A percentile compares a stretch with the other conserved stretches of the same genome.
Conservation (phyloP, 1,284 basidiomycete genomes). For the Golubevia pallescens region DNA sequence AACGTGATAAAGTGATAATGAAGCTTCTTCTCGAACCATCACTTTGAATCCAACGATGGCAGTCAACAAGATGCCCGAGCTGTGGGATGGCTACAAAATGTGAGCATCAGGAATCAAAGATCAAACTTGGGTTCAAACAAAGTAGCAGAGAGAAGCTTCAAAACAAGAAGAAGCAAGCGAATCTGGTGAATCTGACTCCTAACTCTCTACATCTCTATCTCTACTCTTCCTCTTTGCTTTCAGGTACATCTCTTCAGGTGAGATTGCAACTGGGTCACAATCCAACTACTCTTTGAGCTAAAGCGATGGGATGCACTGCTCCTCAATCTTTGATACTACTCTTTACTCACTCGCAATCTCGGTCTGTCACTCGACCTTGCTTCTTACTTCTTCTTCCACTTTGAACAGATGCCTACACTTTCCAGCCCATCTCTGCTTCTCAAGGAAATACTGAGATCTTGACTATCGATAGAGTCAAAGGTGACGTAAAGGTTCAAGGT, state of each 20-base stretch:
- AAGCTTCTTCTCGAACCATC: too few species aligned
- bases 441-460: background rate
- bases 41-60: too few species aligned
- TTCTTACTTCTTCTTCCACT: background rate
- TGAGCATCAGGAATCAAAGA: too few species aligned
- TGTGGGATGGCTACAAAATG: too few species aligned
- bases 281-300: background rate
- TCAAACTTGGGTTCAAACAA: too few species aligned
- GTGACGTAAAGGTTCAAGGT: background rate
- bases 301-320: background rate
- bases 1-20: too few species aligned
- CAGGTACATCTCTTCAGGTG: background rate
- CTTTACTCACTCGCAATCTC: background rate
- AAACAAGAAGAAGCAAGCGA: too few species aligned
- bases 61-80: too few species aligned
- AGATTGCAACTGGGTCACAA: background rate
- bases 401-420: background rate
- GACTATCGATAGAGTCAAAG: background rate
- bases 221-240: background rate
- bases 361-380: background rate
- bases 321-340: background rate
- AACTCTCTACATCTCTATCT: background rate
- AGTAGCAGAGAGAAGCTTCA: too few species aligned
- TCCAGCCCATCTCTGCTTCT: background rate
- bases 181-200: too few species aligned